Percentiles rank a stretch among this genome's conserved stretches.
These are phyloP conservation scores for Capronia coronata DNA, from an alignment of 2,329 filamentous ascomycete genomes.

Conservation along the genomic window DNA sequence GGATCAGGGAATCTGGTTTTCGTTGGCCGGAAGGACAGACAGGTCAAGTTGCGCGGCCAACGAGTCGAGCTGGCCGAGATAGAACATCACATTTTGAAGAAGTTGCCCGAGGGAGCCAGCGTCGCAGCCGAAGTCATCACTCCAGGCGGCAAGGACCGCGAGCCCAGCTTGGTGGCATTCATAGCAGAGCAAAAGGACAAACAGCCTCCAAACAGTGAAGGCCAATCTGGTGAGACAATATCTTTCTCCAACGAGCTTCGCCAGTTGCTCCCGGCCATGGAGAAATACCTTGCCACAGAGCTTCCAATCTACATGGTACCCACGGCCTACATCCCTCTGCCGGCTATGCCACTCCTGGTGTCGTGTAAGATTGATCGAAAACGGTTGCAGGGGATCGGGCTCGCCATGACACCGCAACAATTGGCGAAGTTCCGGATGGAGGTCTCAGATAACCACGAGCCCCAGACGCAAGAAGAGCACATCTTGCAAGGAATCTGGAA, in stretches of 20 bases:
- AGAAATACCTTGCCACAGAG: not conserved
- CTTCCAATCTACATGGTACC: conserved; percentile 37
- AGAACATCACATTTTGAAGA: not conserved
- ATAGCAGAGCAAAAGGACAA: conserved; percentile 23
- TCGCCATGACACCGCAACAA: not conserved
- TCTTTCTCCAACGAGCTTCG: not conserved
- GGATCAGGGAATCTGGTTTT: conserved; percentile 36
- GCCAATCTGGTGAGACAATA: not conserved
- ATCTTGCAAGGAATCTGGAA: conserved; percentile 31
- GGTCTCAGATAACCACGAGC: not conserved
- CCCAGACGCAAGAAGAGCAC: not conserved
- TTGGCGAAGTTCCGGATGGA: not conserved
- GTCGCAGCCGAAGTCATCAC: conserved; percentile 2
- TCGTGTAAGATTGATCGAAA: not conserved
- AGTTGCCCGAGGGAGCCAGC: not conserved
- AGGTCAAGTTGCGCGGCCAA: conserved; percentile 40
- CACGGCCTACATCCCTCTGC: conserved; percentile 39
- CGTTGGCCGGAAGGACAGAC: conserved; percentile 37
- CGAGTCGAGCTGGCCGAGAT: conserved; percentile 37
- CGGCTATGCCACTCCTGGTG: conserved; percentile 33
- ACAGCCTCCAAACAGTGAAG: conserved; percentile 40
- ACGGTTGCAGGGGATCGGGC: not conserved
- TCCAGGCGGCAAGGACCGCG: conserved; percentile 24
- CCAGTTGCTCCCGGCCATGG: not conserved
- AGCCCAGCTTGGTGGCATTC: conserved; percentile 1